Evolutionary conservation across 371 early-diverging fungal genomes (phyloP).

Genomic region (Mortierella sp.): DNA sequence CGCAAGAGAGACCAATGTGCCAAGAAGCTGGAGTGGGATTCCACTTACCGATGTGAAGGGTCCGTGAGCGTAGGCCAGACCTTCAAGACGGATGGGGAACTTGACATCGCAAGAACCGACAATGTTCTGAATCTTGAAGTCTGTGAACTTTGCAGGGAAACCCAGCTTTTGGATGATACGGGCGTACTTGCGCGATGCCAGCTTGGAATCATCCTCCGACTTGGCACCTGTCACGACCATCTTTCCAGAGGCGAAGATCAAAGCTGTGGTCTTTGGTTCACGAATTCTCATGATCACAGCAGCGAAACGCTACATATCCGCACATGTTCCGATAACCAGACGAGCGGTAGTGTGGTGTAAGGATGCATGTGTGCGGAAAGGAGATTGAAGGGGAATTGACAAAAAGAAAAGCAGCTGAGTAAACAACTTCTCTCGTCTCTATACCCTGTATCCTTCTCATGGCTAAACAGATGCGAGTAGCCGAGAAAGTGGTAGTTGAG

Average conservation of each 20-base stretch:
- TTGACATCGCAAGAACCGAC: constrained; percentile 99
- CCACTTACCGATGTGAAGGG: constrained; percentile 95
- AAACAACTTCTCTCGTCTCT: constrained; percentile 7
- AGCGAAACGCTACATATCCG: constrained; percentile 93
- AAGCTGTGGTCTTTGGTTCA: constrained; percentile 99
- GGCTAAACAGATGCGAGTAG: too few relatives aligned
- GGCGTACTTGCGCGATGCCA: constrained; percentile 99
- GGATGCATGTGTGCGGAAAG: too few relatives aligned
- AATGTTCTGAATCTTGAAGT: constrained; percentile 99
- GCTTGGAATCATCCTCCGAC: constrained; percentile 95
- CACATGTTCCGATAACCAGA: too few relatives aligned
- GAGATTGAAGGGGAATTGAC: neutral
- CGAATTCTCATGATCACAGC: constrained; percentile 99
- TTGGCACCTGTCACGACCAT: constrained; percentile 99
- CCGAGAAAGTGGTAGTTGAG: constrained; percentile 2
- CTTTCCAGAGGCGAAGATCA: constrained; percentile 99
- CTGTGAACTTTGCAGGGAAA: constrained; percentile 98
- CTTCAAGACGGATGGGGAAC: constrained; percentile 99
- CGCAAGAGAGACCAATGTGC: too few relatives aligned
- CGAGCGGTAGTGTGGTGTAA: too few relatives aligned
- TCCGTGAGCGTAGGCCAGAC: constrained; percentile 98
- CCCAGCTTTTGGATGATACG: constrained; percentile 99
- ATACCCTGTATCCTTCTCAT: neutral
- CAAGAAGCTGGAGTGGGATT: too few relatives aligned
- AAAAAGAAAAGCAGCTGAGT: constrained; percentile 22